Evolutionary conservation across 192 early-diverging fungal species (phyloP).

Genomic region (Linnemannia zychae): DNA sequence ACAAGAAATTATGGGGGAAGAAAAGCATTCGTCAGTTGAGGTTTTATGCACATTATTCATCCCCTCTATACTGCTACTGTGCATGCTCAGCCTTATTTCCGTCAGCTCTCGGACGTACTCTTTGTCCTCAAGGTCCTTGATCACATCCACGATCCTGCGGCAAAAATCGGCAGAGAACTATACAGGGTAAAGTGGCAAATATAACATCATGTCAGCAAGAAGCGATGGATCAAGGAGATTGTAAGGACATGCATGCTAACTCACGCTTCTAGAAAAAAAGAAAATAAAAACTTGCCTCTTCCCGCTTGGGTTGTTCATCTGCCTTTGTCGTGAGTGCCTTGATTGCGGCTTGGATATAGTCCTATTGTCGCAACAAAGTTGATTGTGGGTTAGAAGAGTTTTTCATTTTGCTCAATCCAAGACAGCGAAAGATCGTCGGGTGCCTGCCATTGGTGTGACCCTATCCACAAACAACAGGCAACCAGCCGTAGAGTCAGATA

Average conservation of each 20-base stretch:
- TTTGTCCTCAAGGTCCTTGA: slow-evolving; percentile 27
- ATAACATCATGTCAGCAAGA: not conserved
- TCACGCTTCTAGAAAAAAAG: not conserved
- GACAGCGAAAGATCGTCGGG: not conserved
- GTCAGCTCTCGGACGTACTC: not conserved
- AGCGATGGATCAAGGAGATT: not conserved
- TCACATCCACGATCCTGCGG: slow-evolving; percentile 6
- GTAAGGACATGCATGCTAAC: no score
- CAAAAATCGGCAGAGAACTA: slow-evolving; percentile 29
- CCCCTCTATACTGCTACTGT: not conserved
- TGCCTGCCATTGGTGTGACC: not conserved
- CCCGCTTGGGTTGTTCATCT: not conserved
- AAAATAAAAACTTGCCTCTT: slow-evolving; percentile 24
- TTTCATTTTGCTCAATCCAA: not conserved
- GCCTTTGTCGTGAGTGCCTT: slow-evolving; percentile 18
- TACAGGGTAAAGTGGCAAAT: not conserved
- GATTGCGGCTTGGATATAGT: slow-evolving; percentile 35
- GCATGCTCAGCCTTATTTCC: not conserved
- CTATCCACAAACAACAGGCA: not conserved
- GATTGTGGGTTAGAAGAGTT: not conserved
- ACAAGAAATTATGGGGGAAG: not conserved
- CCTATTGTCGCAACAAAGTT: slow-evolving; percentile 9
- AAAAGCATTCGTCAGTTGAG: not conserved
- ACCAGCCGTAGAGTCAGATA: not conserved
- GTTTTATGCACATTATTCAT: not conserved